These are phyloP conservation scores for Trichoderma brevicompactum DNA, from an alignment of 2,329 filamentous ascomycete species.

Conservation along the genomic window DNA sequence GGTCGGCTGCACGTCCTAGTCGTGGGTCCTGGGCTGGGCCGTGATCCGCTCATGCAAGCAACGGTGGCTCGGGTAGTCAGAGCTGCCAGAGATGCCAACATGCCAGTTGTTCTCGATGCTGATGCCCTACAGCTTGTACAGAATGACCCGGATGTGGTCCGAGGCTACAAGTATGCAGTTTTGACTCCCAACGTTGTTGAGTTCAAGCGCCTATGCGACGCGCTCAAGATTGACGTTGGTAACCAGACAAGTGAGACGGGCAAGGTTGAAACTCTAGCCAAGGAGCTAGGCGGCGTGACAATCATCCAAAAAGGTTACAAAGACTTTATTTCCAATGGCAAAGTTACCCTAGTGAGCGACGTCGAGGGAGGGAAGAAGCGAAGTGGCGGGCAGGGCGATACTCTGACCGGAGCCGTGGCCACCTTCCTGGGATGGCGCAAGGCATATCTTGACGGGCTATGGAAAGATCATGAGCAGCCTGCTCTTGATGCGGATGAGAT, in stretches of 20 bases:
- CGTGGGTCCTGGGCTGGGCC: conserved; percentile 87
- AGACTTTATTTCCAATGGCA: conserved; percentile 84
- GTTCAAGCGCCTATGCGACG: conserved; percentile 80
- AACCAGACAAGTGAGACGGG: conserved; percentile 44
- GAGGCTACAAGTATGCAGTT: conserved; percentile 81
- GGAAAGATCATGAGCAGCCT: conserved; percentile 61
- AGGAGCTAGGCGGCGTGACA: conserved; percentile 82
- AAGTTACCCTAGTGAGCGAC: conserved; percentile 75
- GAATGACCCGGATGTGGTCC: conserved; percentile 73
- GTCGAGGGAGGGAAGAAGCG: conserved; percentile 83
- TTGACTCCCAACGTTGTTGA: conserved; percentile 95
- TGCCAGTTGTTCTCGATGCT: conserved; percentile 89
- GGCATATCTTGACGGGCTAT: conserved; percentile 82
- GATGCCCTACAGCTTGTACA: conserved; percentile 84
- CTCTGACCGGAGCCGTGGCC: conserved; percentile 84
- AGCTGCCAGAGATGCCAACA: conserved; percentile 70
- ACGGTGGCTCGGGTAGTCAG: conserved; percentile 79
- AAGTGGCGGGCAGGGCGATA: conserved; percentile 94
- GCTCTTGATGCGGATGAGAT: conserved; percentile 58
- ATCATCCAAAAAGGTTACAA: conserved; percentile 85
- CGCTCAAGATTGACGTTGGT: conserved; percentile 64
- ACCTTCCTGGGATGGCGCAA: conserved; percentile 88
- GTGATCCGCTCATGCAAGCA: conserved; percentile 87
- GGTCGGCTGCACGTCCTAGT: conserved; percentile 89
- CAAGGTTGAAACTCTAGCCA: conserved; percentile 68